These are phyloP conservation scores for Mycena albidolilacea DNA, from an alignment of 768 basidiomycete species.

Conservation along the genomic window DNA sequence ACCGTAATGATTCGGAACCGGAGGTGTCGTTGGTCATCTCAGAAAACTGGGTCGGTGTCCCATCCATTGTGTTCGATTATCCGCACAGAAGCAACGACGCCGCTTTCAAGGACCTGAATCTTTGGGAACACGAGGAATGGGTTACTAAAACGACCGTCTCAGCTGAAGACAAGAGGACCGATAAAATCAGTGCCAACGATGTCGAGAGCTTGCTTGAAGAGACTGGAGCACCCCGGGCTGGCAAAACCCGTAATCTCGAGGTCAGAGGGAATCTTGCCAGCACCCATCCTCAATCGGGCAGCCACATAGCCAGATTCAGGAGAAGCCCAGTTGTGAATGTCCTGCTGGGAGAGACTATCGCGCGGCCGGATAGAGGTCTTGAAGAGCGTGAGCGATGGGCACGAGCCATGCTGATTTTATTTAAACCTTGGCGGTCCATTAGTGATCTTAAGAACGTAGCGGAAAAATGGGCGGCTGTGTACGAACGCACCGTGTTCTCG, in stretches of 20 bases:
- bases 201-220: too few relatives aligned
- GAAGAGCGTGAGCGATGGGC: background rate
- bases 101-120: too few relatives aligned
- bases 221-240: too few relatives aligned
- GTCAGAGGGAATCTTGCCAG: too few relatives aligned
- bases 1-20: too few relatives aligned
- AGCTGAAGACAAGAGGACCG: too few relatives aligned
- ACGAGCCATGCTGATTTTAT: slow-evolving; percentile 14
- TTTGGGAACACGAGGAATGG: too few relatives aligned
- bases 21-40: background rate
- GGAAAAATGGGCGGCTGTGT: background rate
- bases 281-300: background rate
- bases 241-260: too few relatives aligned
- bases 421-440: slow-evolving; percentile 9
- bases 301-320: background rate
- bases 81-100: too few relatives aligned
- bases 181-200: too few relatives aligned
- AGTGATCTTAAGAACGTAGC: background rate
- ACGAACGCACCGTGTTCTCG: background rate
- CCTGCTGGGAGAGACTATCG: background rate
- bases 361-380: background rate
- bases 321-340: slow-evolving; percentile 1
- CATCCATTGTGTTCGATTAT: background rate
- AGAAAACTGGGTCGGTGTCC: background rate
- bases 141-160: too few relatives aligned